Base-by-base conservation (phyloP, 345 rosid genomes). In the Brassica incana region DNA sequence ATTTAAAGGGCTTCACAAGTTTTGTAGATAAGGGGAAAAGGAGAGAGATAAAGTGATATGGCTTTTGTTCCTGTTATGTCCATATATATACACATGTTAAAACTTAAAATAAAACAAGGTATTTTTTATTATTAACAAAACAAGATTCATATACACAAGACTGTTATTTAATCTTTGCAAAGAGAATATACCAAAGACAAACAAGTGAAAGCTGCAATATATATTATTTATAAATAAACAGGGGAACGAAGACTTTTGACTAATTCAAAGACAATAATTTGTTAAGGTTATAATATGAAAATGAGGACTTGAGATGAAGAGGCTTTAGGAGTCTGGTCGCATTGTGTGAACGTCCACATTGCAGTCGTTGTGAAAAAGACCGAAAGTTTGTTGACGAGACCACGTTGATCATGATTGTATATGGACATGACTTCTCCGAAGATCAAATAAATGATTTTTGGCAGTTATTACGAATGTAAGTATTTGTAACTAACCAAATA, bases 231-330 rank as follows among this genome's bases (percentile, higher is more conserved):
- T 45, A 20, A 25, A 75, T 7, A 58, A 36, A 10, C 50, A 36
- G 15, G n/a, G 27, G 71, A 69, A 10, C 79, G 60, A 75, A 80
- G 72, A 64, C 79, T 80, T 78, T 69, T 74, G 83, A 35, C 8
- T 35, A 35, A 35, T 35, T 35, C 8, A 6, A 2, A 35, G 11
- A 38, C 2, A 38, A 38, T 1, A 38, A 38, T 6, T 38, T 38
- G 43, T 38, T 38, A 7, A 38, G 45, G 45, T 38, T 38, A 38
- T 38, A 38, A 38, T 38, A 38, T 8, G 7, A 38, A 38, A 38
- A 8, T 38, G 45, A 38, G 12, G 45, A 38, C 45, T 38, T 8
- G 45, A 50, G 60, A 66, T 72, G 73, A 79, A 59, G 73, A 64
- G 59, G 62, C 25, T n/a, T 5, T 8, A 33, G 25, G 23, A 35